Conservation (phyloP, 2,329 filamentous ascomycete genomes). For the Diaporthe ilicicola region DNA sequence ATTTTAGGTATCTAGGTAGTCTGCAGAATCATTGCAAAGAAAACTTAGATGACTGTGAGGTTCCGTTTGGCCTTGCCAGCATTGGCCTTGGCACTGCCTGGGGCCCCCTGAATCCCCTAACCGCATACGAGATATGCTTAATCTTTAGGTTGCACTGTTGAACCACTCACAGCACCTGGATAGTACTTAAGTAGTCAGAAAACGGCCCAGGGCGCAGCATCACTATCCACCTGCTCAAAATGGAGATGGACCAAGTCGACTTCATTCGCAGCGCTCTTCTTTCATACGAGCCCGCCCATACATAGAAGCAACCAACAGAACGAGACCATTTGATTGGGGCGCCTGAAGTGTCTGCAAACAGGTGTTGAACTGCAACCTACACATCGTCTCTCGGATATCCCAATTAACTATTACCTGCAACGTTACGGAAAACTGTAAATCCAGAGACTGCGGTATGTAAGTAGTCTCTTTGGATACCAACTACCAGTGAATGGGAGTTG, state of each 20-base stretch:
- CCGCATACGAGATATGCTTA: constrained; percentile 20
- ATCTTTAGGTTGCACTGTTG: background rate
- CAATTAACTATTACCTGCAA: too few species aligned
- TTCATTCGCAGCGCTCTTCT: background rate
- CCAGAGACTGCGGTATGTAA: too few species aligned
- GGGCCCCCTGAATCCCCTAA: background rate
- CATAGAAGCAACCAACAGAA: too few species aligned
- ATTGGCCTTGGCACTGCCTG: background rate
- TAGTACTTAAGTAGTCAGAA: background rate
- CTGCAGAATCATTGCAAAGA: background rate
- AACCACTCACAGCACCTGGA: background rate
- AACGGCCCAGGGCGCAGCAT: background rate
- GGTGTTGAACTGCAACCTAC: too few species aligned
- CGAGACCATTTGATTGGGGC: background rate
- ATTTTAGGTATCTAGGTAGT: background rate
- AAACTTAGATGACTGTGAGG: background rate
- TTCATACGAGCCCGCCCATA: background rate
- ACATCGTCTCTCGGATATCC: too few species aligned
- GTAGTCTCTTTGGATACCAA: too few species aligned
- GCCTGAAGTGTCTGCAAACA: background rate
- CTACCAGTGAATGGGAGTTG: too few species aligned
- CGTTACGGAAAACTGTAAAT: too few species aligned
- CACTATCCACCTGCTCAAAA: constrained; percentile 2
- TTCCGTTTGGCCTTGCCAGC: too few species aligned
- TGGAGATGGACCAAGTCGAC: background rate